Evolutionary conservation across 768 basidiomycete species (phyloP).

Genomic region (Amanita jacksonii): DNA sequence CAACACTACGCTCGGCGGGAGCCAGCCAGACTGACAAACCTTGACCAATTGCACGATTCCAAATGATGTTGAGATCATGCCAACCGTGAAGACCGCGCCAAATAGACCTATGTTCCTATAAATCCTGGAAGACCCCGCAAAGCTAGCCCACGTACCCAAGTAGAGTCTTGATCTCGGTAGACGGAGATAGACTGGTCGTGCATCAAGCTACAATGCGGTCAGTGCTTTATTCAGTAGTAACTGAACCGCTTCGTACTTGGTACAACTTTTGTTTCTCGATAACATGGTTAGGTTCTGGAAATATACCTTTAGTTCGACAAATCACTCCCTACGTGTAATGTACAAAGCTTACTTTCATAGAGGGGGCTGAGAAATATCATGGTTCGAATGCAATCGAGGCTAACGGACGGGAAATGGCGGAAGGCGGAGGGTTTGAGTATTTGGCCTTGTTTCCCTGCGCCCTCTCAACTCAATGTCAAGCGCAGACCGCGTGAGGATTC

Average conservation of each 20-base stretch:
- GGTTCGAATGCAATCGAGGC: slow-evolving; percentile 5
- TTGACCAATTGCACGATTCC: slow-evolving; percentile 10
- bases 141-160: slow-evolving; percentile 32
- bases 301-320: slow-evolving; percentile 4
- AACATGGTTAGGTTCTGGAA: slow-evolving; percentile 48
- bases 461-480: slow-evolving; percentile 34
- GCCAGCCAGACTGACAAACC: background rate
- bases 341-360: slow-evolving; percentile 46
- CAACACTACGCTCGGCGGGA: background rate
- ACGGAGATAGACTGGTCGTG: slow-evolving; percentile 49
- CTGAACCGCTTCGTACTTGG: slow-evolving; percentile 38
- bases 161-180: slow-evolving; percentile 55
- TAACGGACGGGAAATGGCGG: slow-evolving; percentile 10
- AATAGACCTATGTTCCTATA: slow-evolving; percentile 1
- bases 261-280: slow-evolving; percentile 54
- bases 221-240: slow-evolving; percentile 7
- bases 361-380: slow-evolving; percentile 49
- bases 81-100: slow-evolving; percentile 5
- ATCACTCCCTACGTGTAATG: background rate
- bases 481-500: slow-evolving; percentile 70
- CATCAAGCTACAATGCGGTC: slow-evolving; percentile 26
- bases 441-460: slow-evolving; percentile 8
- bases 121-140: background rate
- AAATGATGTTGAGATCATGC: slow-evolving; percentile 8
- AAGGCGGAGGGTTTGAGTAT: slow-evolving; percentile 1